Base-by-base conservation (phyloP, 805 yeast species). In the Spencermartinsiella europaea region DNA sequence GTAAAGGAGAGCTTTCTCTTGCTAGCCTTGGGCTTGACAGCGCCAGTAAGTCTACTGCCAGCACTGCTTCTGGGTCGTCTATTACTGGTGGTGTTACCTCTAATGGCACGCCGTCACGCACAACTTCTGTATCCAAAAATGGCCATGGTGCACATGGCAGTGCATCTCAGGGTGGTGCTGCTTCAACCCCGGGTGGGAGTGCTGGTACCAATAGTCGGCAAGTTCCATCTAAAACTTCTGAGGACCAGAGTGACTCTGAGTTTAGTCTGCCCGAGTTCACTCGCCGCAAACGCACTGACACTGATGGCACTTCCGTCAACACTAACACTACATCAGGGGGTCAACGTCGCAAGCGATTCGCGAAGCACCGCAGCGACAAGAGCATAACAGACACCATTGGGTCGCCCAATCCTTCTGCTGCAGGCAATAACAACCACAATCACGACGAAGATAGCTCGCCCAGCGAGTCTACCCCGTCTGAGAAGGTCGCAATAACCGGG, bases 1-100 rank as follows among this genome's bases (percentile, higher is more conserved):
- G 67, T 8, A 50, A 53, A 33, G 67, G 67, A 8, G 65, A 63
- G 37, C 52, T 63, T 21, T 60, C 67, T 3, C 47, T 63, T 17
- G 62, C 52, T 4, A 38, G 52, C 10, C 47, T 59, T 36, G 63
- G 62, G 1, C 45, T 49, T 14, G 42, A 17, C 10, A 40, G 35
- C 2, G 50, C 43, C n/a, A 21, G 20, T 17, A 39, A 33, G 16
- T 34, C 17, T 40, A n/a, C 22, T 17, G 34, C 15, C 3, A 22
- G 12, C 15, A 15, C 41, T 4, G 37, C 37, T 16, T 36, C 3
- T 10, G 38, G 19, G 36, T 12, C 20, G 3, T 14, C 28, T 14
- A 22, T 14, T 20, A 44, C 12, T 25, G 43, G 34, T 12, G n/a
- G n/a, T n/a, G n/a, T n/a, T n/a, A 25, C 5, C 27, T 36, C 19